These are phyloP conservation scores for Gracilaria vermiculophylla DNA, from an alignment of 23 red algal genomes.

Conservation along the genomic window DNA sequence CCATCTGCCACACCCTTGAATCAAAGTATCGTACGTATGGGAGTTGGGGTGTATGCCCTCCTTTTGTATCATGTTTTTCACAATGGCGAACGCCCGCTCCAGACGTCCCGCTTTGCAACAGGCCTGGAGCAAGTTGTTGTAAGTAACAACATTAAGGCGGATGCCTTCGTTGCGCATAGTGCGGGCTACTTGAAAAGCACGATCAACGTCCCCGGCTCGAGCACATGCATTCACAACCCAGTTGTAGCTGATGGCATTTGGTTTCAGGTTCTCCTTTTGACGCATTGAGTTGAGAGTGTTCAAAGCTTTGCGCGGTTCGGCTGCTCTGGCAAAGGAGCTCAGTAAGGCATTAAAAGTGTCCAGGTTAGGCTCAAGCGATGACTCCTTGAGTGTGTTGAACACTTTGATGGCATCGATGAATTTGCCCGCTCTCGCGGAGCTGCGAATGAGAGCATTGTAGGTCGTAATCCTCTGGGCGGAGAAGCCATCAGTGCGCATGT, in stretches of 20 bases:
- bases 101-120: constrained; percentile 63
- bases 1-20: constrained; percentile 71
- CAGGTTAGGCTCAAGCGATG: constrained; percentile 52
- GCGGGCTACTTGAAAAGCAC: constrained; percentile 64
- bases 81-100: constrained; percentile 78
- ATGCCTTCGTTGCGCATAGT: constrained; percentile 57
- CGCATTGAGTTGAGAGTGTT: constrained; percentile 66
- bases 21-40: constrained; percentile 66
- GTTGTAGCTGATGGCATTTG: constrained; percentile 68
- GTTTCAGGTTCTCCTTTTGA: constrained; percentile 3
- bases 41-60: constrained; percentile 64
- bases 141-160: constrained; percentile 68
- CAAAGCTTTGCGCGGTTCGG: constrained; percentile 60
- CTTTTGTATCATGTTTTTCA: constrained; percentile 73
- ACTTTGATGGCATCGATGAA: constrained; percentile 52
- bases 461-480: constrained; percentile 9
- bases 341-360: constrained; percentile 83
- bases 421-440: constrained; percentile 36
- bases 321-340: constrained; percentile 60
- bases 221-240: constrained; percentile 75
- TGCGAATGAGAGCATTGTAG: constrained; percentile 59
- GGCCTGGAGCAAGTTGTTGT: constrained; percentile 76
- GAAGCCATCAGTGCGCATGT: constrained; percentile 49
- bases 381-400: constrained; percentile 21
- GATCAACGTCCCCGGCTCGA: constrained; percentile 55